Conservation (phyloP, 1,139 yeast genomes). For the Scheffersomyces quercinus region DNA sequence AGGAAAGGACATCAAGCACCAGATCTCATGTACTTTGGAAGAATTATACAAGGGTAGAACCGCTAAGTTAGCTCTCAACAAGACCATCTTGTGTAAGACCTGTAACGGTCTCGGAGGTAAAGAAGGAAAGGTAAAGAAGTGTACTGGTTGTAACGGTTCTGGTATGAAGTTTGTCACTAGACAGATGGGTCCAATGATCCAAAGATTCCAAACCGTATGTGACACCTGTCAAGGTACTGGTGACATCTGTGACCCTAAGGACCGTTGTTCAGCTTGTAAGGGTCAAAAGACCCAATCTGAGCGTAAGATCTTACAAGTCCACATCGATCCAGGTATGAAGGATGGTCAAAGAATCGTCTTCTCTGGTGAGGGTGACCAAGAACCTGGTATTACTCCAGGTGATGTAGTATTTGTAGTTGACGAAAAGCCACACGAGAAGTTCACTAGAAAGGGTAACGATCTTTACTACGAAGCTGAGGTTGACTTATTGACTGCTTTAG, state of each 20-base stretch:
- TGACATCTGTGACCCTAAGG: conserved; percentile 83
- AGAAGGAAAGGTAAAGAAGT: conserved; percentile 84
- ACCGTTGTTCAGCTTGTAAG: conserved; percentile 81
- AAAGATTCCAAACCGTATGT: conserved; percentile 95
- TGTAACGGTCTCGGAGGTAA: conserved; percentile 98
- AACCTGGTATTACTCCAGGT: conserved; percentile 93
- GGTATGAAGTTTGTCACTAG: conserved; percentile 93
- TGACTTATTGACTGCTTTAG: conserved; percentile 89
- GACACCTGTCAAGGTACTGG: conserved; percentile 92
- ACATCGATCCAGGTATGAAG: conserved; percentile 96
- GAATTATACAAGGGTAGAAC: conserved; percentile 95
- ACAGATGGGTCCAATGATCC: conserved; percentile 99
- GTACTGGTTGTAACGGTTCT: conserved; percentile 83
- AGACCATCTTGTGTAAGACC: conserved; percentile 80
- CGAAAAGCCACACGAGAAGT: conserved; percentile 79
- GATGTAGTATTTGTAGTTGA: conserved; percentile 91
- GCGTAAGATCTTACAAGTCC: conserved; percentile 91
- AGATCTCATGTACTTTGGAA: conserved; percentile 82
- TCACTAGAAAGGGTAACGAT: conserved; percentile 89
- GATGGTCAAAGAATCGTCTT: conserved; percentile 91
- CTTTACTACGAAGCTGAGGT: conserved; percentile 82
- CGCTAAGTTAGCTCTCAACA: conserved; percentile 89
- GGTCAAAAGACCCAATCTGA: conserved; percentile 89
- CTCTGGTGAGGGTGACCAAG: conserved; percentile 97
- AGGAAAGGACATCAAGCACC: conserved; percentile 90